Conservation (phyloP, 2,329 filamentous ascomycete species). For the Alternaria angustiovoidea region DNA sequence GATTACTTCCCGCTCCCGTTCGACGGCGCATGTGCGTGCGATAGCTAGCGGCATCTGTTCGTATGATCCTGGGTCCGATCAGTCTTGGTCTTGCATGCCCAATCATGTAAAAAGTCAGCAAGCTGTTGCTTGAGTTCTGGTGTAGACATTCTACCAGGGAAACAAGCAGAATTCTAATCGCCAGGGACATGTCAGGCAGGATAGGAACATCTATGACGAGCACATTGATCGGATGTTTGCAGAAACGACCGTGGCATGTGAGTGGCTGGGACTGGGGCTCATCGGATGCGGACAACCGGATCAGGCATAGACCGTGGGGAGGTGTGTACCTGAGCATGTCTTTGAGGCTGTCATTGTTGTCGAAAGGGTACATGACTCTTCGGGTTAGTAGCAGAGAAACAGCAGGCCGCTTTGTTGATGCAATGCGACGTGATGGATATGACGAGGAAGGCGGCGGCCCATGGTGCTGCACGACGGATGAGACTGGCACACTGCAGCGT, state of each 20-base stretch:
- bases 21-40: slow-evolving; percentile 35
- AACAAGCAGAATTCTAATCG: background rate
- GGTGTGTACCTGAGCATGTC: background rate
- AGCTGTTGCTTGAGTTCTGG: background rate
- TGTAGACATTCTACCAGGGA: background rate
- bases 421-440: slow-evolving; percentile 12
- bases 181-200: background rate
- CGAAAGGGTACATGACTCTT: background rate
- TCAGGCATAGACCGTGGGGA: slow-evolving; percentile 1
- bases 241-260: slow-evolving; percentile 6
- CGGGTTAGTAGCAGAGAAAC: background rate
- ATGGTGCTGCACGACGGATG: slow-evolving; percentile 12
- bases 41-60: slow-evolving; percentile 36
- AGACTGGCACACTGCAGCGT: slow-evolving; percentile 17
- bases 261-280: slow-evolving; percentile 17
- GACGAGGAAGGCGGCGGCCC: slow-evolving; percentile 13
- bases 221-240: slow-evolving; percentile 8
- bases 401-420: slow-evolving; percentile 12
- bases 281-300: slow-evolving; percentile 24
- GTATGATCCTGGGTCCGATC: slow-evolving; percentile 43
- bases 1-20: slow-evolving; percentile 43
- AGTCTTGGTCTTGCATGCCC: slow-evolving; percentile 20
- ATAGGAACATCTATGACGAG: slow-evolving; percentile 18
- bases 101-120: slow-evolving; percentile 5
- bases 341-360: background rate